Percentiles rank a stretch among this genome's conserved stretches.
Evolutionary conservation across 1,284 basidiomycete species (phyloP).

Genomic region (Schizophyllum commune): DNA sequence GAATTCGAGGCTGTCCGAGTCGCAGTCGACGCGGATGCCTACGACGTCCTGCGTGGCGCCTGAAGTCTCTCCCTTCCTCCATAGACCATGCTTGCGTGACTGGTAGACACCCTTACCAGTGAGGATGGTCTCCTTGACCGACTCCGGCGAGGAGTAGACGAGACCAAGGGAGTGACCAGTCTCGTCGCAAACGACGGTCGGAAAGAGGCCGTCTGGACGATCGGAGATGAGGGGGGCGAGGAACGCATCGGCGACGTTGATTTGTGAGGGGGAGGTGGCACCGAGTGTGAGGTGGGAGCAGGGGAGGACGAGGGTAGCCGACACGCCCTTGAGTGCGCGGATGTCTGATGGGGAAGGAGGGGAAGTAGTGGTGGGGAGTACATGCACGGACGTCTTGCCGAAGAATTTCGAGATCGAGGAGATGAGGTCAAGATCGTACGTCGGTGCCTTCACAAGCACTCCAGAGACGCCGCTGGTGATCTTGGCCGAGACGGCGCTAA

Average conservation of each 20-base stretch:
- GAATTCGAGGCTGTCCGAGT: constrained; percentile 89
- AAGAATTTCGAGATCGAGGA: constrained; percentile 72
- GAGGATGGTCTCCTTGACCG: constrained; percentile 80
- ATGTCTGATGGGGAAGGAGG: constrained; percentile 48
- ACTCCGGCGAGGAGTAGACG: constrained; percentile 93
- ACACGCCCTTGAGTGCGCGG: constrained; percentile 48
- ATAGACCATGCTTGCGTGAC: constrained; percentile 92
- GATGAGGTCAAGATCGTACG: constrained; percentile 62
- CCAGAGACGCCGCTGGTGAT: constrained; percentile 67
- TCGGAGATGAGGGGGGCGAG: constrained; percentile 80
- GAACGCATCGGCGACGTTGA: constrained; percentile 84
- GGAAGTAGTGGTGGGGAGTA: constrained; percentile 40
- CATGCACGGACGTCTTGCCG: constrained; percentile 50
- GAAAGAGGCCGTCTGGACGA: constrained; percentile 87
- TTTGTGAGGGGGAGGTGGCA: constrained; percentile 43
- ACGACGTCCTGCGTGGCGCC: constrained; percentile 90
- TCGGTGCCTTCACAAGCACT: constrained; percentile 65
- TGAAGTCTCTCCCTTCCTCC: constrained; percentile 96
- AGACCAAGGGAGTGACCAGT: constrained; percentile 80
- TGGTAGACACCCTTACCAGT: constrained; percentile 95
- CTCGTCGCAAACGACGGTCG: constrained; percentile 81
- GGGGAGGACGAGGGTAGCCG: constrained; percentile 66
- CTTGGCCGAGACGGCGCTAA: constrained; percentile 68
- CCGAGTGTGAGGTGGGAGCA: constrained; percentile 63
- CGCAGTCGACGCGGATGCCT: constrained; percentile 85